Base-by-base conservation (phyloP, 192 early-diverging fungal species). In the Chytriomyces confervae region DNA sequence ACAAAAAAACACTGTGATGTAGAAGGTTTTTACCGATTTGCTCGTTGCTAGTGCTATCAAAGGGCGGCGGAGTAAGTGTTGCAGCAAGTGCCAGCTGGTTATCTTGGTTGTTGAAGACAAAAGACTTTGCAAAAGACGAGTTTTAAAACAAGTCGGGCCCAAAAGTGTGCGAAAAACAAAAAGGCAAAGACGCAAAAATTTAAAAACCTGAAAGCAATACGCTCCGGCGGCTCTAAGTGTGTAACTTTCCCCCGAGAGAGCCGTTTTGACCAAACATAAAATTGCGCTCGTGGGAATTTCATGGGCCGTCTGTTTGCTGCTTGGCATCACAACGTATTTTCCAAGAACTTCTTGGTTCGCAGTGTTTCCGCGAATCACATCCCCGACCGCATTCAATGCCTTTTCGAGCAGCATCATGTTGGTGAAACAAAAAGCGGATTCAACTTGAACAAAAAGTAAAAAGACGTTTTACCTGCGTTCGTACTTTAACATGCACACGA, bases 1-100 rank as follows among this genome's bases (percentile, higher is more conserved):
- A 69, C 44, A 3, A 61, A 0, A 64, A n/a, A 20, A 64, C 36
- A 36, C 36, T 36, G 36, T 36, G 36, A 36, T 0, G 36, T 36
- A 1, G 36, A 36, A 11, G 71, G 43, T 64, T 76, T 27, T 64
- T 86, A 91, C 91, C 90, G 71, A 50, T 50, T 36, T 78, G 78
- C 5, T 82, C 72, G 3, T 79, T 81, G 69, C 93, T 91, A 13
- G 86, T 85, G 66, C 93, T 93, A 66, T 93, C 91, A 53, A 89
- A 84, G 45, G 93, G 92, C 9, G 94, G 94, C 6, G 91, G 86
- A 27, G 89, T 93, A 23, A 99, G 77, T 6, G 95, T 97, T 6
- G 95, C 90, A 20, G 94, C 92, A 9, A 99, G 76, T 7, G 93
- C 92, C 20, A 97, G 80, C 81, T 98, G 96, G 6, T 92, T 91